These are phyloP conservation scores for Globisporangium recalcitrans DNA, from an alignment of 352 stramenopile species.

Conservation along the genomic window DNA sequence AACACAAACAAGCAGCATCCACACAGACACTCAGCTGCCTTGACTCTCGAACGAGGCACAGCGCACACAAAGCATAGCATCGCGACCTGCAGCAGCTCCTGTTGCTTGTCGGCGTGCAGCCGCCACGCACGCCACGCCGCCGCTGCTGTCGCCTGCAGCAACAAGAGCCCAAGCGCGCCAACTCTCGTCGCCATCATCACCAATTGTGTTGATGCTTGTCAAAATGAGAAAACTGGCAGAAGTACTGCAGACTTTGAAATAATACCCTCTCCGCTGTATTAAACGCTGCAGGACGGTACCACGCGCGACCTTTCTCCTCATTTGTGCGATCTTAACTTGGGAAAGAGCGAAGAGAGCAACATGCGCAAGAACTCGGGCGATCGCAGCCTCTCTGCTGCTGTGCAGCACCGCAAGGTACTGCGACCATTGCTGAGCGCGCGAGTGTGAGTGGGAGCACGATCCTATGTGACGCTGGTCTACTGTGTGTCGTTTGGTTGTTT, in stretches of 20 bases:
- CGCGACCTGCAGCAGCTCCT: neutral
- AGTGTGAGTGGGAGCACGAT: too few relatives aligned
- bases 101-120: neutral
- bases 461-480: neutral
- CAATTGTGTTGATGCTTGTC: conserved; percentile 3
- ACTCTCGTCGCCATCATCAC: neutral
- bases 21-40: neutral
- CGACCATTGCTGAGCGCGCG: too few relatives aligned
- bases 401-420: conserved; percentile 57
- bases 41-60: neutral
- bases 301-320: conserved; percentile 5
- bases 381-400: conserved; percentile 37
- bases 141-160: conserved; percentile 9
- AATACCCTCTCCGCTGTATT: neutral
- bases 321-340: conserved; percentile 4
- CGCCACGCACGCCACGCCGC: conserved; percentile 6
- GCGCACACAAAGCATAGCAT: neutral
- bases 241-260: neutral
- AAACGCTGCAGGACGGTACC: neutral
- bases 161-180: conserved; percentile 7
- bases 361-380: conserved; percentile 38
- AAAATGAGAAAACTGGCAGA: neutral
- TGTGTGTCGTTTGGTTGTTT: neutral
- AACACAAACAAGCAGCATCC: neutral
- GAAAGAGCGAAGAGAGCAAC: neutral